Evolutionary conservation across 306 rosid genomes (phyloP), one percentile per base, ranked within the genome.

Genomic region (Crotalaria pallida): DNA sequence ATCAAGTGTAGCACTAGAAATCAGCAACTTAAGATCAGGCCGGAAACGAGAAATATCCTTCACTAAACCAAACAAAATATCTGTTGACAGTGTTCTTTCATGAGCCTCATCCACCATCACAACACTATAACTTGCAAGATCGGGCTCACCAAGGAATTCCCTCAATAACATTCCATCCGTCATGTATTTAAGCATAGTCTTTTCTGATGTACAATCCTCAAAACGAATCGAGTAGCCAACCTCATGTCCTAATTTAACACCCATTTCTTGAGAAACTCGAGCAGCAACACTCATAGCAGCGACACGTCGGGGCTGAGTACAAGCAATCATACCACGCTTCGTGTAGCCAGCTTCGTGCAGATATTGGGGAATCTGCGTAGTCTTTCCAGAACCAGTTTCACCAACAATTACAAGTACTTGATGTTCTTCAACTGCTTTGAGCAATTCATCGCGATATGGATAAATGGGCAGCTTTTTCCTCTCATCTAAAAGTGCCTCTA

Each of bases 71-170:
- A 94, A 94, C 65, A 94, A 83, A 57, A 94, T 88, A 84, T 94
- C 97, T 50, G 99, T 94, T 65, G 99, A 94, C 57, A 94, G 96
- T 69, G 99, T 94, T 63, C 99, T 87, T 84, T 94, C 99, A 61
- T 94, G 99, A 82, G 97, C 99, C 92, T 94, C 99, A 69, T 94
- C 99, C 88, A 94, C 96, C 99, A 94, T 94, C 77, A 91, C 88
- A 77, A 94, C 97, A 86, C 99, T 94, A 72, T 94, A 94, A 82
- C 97, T 76, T 36, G 86, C 87, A 19, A 94, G 89, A 84, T 94
- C 99, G 33, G 97, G 97, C 70, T 94, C 96, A 10, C 99, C 92
- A 77, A 94, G 93, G 81, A 94, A 94, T 76, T 91, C 99, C 65
- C 95, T 80, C 86, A 94, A 76, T 52, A 94, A 75, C 98, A 94